These are phyloP conservation scores for Mycena rebaudengoi DNA, from an alignment of 768 basidiomycete genomes.

Conservation along the genomic window DNA sequence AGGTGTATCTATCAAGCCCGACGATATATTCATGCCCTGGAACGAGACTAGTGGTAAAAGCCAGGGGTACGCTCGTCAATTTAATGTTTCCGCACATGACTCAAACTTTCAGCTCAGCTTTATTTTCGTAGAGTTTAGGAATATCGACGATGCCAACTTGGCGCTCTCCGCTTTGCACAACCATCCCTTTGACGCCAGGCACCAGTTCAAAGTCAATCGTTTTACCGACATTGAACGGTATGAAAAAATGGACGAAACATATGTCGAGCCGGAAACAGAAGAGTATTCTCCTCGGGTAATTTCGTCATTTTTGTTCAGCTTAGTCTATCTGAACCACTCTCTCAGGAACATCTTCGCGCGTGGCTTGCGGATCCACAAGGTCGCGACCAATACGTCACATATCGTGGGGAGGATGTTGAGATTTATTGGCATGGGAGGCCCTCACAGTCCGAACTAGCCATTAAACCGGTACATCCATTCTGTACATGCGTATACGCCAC, in stretches of 20 bases:
- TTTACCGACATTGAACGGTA: conserved; percentile 92
- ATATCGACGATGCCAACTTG: conserved; percentile 71
- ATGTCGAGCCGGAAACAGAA: conserved; percentile 75
- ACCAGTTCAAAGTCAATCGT: conserved; percentile 84
- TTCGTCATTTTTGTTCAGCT: not conserved
- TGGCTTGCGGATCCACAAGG: conserved; percentile 95
- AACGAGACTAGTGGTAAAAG: conserved; percentile 83
- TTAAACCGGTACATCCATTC: conserved; percentile 70
- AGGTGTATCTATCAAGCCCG: conserved; percentile 77
- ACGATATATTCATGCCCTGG: conserved; percentile 90
- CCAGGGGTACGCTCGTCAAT: conserved; percentile 77
- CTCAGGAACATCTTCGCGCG: conserved; percentile 91
- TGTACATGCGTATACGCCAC: not conserved
- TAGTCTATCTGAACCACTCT: not conserved
- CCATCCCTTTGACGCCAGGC: conserved; percentile 87
- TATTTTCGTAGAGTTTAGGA: conserved; percentile 83
- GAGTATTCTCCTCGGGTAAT: conserved; percentile 79
- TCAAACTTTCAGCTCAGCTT: conserved; percentile 59
- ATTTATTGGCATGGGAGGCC: conserved; percentile 95
- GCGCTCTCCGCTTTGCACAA: conserved; percentile 76
- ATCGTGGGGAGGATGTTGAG: conserved; percentile 89
- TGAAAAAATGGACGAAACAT: conserved; percentile 79
- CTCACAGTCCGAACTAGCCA: conserved; percentile 82
- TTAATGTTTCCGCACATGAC: not conserved
- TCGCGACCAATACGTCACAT: conserved; percentile 95